Base-by-base conservation (phyloP, 108 stramenopile genomes). In the Mediolabrus comicus region DNA sequence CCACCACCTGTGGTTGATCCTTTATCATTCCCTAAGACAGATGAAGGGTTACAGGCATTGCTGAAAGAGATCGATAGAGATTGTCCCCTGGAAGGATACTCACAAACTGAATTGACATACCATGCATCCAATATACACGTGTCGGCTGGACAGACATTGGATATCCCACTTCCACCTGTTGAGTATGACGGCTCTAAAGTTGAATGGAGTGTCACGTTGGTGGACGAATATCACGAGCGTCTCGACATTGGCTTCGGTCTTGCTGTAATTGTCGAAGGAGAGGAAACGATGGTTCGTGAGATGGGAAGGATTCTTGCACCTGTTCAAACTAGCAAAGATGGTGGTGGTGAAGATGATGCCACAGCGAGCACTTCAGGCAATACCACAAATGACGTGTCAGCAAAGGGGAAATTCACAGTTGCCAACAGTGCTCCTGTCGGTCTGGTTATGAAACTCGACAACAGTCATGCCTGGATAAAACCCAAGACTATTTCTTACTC, bases 341-440 rank as follows among this genome's bases (percentile, higher is more conserved):
- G 33, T 14, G 12, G 33, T 14, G 56, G 49, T 1, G 36, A 39
- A 4, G 59, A 75, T 25, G 72, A 66, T 35, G 59, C 31, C 12
- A 36, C 30, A 25, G 59, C 29, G n/a, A 69, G 27, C 19, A 35
- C 65, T 7, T 12, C 52, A 32, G 46, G 49, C n/a, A 38, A 28
- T 29, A 30, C 6, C 24, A 19, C n/a, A 13, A 19, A 36, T 5
- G 22, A 49, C 4, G 53, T 54, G 17, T 69, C 67, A 1, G 75
- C 75, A 2, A 76, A 69, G 32, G 75, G 75, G 16, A 76, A 69
- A 69, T 76, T 76, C 61, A 76, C 75, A 28, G 75, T 76, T 10
- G 62, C 74, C 13, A 68, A 64, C 53, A 64, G 67, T 19, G 62
- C 75, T 1, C 75, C 75, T 7, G 75, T 76, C 3, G 69, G 54